These are phyloP conservation scores for Calycina herbarum DNA, from an alignment of 2,329 filamentous ascomycete genomes.

Conservation along the genomic window DNA sequence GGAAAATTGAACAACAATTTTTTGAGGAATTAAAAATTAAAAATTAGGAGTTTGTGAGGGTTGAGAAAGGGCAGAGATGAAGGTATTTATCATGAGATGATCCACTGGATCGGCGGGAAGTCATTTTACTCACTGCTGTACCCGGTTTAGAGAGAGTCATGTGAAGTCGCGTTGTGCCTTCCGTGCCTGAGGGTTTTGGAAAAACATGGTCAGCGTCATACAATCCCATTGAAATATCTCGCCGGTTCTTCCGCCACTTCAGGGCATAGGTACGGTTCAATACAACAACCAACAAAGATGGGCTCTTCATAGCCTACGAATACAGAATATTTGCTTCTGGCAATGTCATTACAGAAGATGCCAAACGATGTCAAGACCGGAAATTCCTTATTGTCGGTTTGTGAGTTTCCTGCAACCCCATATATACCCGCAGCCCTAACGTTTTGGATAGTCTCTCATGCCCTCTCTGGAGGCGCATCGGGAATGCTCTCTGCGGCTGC, in stretches of 20 bases:
- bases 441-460: slow-evolving; percentile 68
- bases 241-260: neutral
- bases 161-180: slow-evolving; percentile 4
- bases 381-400: slow-evolving; percentile 47
- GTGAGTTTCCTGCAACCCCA: slow-evolving; percentile 37
- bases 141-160: neutral
- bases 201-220: too few species aligned
- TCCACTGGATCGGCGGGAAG: too few species aligned
- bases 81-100: neutral
- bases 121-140: neutral
- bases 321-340: slow-evolving; percentile 4
- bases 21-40: neutral
- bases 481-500: slow-evolving; percentile 86
- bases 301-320: neutral
- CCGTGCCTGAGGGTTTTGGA: neutral
- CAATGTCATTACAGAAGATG: slow-evolving; percentile 42
- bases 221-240: neutral
- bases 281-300: slow-evolving; percentile 3
- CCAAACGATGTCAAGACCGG: slow-evolving; percentile 50
- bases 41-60: neutral
- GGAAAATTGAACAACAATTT: neutral
- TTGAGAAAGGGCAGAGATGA: neutral
- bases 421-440: slow-evolving; percentile 10
- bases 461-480: slow-evolving; percentile 82
- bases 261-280: neutral